Base-by-base conservation (phyloP, 2,329 filamentous ascomycete genomes). In the Xylariales sp. region DNA sequence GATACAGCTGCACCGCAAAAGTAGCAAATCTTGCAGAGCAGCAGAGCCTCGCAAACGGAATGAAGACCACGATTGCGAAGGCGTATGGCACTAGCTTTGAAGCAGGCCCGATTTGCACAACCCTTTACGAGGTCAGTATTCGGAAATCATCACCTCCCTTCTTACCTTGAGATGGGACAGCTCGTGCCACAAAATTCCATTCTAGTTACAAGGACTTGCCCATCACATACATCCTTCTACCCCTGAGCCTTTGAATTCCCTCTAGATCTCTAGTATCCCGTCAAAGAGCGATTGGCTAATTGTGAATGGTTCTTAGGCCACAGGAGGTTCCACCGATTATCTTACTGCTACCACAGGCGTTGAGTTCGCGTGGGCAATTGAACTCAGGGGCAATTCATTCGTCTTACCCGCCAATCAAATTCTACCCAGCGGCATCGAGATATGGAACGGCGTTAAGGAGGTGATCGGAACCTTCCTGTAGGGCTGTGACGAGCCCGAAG, bases 1-100 rank as follows among this genome's bases (percentile, higher is more conserved):
- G 76, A 12, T 80, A 76, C 60, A 72, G 66, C 7, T 78, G 74
- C 58, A 62, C 59, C 14, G 63, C 54, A 5, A 58, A 62, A 15
- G 56, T 71, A 4, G 55, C 61, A 22, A 67, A 73, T 42, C 56
- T 68, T 20, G 59, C 65, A 4, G 59, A 65, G 25, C 69, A 73
- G 50, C 53, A 64, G 31, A 53, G 49, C 4, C 61, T 78, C 3
- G 68, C 72, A 1, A 49, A 50, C 10, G 50, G 51, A 2, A 48
- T 53, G 19, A 44, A 52, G 8, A 48, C 34, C 1, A 52, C 55
- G 19, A 66, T 69, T 42, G 55, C 59, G 3, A 52, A 55, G 18
- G 48, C 56, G n/a, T 63, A 54, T 36, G 55, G 48, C 42, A 66
- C 53, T 1, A 49, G 48, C 2, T 69, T 61, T 39, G 64, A 60